A percentile compares a stretch with the other conserved stretches of the same genome.
Conservation (phyloP, 495 filamentous ascomycete species). For the Penicillium verhagenii region DNA sequence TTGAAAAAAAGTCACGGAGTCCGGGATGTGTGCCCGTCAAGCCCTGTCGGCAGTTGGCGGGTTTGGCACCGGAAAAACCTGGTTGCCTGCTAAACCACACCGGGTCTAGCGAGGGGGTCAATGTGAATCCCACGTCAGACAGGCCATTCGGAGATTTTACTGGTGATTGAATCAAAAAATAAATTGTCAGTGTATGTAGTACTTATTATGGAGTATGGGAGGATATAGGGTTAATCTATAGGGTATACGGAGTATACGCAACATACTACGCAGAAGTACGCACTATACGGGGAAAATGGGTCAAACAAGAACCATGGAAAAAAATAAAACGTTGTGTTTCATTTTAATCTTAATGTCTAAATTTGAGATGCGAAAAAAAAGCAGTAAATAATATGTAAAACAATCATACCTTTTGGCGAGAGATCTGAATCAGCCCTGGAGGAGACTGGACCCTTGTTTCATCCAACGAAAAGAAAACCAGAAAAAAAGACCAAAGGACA, state of each 20-base stretch:
- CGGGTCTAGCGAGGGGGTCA: constrained; percentile 12
- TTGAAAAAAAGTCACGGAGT: no score
- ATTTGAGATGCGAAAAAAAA: background rate
- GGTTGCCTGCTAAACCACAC: constrained; percentile 16
- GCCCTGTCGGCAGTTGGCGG: constrained; percentile 4
- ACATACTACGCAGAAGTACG: no score
- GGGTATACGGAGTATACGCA: no score
- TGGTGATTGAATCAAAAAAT: background rate
- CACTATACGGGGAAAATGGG: background rate
- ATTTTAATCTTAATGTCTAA: background rate
- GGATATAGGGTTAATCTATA: no score
- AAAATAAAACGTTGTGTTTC: constrained; percentile 1
- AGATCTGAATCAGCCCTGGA: constrained; percentile 25
- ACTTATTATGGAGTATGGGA: no score
- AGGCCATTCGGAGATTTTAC: background rate
- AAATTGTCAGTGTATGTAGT: no score
- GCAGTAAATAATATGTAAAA: no score
- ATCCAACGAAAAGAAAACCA: constrained; percentile 1
- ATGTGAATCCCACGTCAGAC: constrained; percentile 9
- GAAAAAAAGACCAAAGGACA: no score
- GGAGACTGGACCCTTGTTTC: constrained; percentile 31
- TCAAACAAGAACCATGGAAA: no score
- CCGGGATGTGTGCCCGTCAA: background rate
- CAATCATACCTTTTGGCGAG: no score
- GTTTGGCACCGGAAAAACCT: background rate